Base-by-base conservation (phyloP, 805 yeast genomes). In the Cyberlindnera samutprakarnensis region DNA sequence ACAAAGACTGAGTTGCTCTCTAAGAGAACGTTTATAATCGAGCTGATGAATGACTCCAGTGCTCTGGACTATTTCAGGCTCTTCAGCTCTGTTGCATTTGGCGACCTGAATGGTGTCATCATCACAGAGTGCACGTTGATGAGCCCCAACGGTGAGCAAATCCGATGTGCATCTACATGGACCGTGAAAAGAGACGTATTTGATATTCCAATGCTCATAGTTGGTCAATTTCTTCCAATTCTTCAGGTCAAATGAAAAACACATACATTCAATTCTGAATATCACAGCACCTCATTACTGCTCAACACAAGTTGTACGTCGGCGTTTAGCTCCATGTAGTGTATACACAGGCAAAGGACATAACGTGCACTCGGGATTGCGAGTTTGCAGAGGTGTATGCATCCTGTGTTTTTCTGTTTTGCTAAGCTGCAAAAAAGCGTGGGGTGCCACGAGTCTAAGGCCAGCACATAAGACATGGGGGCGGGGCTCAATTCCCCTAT, bases 141-240 rank as follows among this genome's bases (percentile, higher is more conserved):
- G 27, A 51, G 58, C 26, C 67, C 64, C 8, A 52, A 45, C 28
- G 58, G 54, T 1, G 56, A 57, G 14, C 55, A 49, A 34, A 68
- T 78, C 16, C 73, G 73, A 38, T 82, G 87, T 46, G 78, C 87
- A 24, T 75, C 85, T 25, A 84, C 84, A 12, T 81, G 92, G 87
- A 84, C 94, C 0, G 85, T 84, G 12, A 81, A 81, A 43, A 62
- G 92, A 43, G 94, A 84, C 57, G 74, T 78, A 29, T 84, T 82
- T 57, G 90, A 82, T 55, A 74, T 84, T 29, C 94, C 95, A 7
- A 76, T 83, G 84, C 61, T 84, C 48, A 75, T 84, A 14, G 78
- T 82, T 27, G 94, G 94, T 0, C 90, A 84, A 49, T 80, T 82
- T 47, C 51, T 82, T 26, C 92, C 92, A 1, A 70, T 80, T 2